Conservation (phyloP, 75 land plant genomes). For the Gnetum montanum region DNA sequence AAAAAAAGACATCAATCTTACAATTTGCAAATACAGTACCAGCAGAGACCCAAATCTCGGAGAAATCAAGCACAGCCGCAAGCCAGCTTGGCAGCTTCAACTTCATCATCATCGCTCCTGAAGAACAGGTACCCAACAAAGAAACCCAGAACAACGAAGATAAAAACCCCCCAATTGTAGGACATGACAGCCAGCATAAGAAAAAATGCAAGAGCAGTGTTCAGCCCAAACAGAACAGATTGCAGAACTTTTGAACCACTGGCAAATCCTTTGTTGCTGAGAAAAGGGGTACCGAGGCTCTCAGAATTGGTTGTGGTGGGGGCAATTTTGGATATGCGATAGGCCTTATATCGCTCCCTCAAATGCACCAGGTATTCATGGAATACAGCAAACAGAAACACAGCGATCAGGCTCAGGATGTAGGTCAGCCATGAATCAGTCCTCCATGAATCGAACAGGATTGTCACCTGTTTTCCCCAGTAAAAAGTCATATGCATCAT, state of each 20-base stretch:
- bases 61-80: slow-evolving; percentile 35
- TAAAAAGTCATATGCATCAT: slow-evolving; percentile 84
- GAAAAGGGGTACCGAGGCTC: background rate
- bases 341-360: slow-evolving; percentile 25
- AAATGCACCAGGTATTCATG: slow-evolving; percentile 61
- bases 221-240: slow-evolving; percentile 35
- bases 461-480: slow-evolving; percentile 74
- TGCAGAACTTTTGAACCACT: slow-evolving; percentile 12
- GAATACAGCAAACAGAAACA: slow-evolving; percentile 49
- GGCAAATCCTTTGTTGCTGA: background rate
- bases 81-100: slow-evolving; percentile 9
- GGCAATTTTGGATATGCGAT: background rate
- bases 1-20: too few species aligned
- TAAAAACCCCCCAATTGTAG: slow-evolving; percentile 73
- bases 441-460: slow-evolving; percentile 74
- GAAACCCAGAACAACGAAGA: slow-evolving; percentile 55
- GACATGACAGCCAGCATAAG: slow-evolving; percentile 90
- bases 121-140: slow-evolving; percentile 42
- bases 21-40: too few species aligned
- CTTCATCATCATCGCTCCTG: slow-evolving; percentile 16
- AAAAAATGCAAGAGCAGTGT: slow-evolving; percentile 48
- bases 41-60: too few species aligned
- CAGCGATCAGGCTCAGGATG: slow-evolving; percentile 46
- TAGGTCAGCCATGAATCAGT: slow-evolving; percentile 59
- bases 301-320: too few species aligned